Evolutionary conservation across 176 grass and related monocot genomes (phyloP).

Genomic region (sorghum (Sorghum bicolor)): DNA sequence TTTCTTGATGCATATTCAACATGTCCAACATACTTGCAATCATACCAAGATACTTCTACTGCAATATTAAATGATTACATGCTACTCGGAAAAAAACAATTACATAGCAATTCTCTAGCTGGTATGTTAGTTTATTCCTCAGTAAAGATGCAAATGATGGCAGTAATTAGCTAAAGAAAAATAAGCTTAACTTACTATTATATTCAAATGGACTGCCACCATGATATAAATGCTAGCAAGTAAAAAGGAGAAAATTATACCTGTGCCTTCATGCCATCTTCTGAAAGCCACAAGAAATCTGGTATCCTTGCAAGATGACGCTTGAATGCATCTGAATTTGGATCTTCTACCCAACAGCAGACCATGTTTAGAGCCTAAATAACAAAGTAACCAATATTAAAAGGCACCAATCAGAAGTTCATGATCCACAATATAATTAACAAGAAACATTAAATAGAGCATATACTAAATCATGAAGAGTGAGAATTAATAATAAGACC

Average conservation of each 20-base stretch:
- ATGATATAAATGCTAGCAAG: too few relatives aligned
- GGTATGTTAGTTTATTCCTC: too few relatives aligned
- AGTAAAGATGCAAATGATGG: too few relatives aligned
- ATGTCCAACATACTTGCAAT: neutral
- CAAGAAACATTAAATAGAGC: neutral
- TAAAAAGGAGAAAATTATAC: neutral
- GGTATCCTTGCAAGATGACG: constrained; percentile 62
- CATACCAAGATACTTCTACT: neutral
- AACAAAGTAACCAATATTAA: neutral
- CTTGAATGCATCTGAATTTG: constrained; percentile 72
- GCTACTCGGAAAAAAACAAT: neutral
- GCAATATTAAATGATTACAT: too few relatives aligned
- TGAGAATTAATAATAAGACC: too few relatives aligned
- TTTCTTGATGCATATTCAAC: neutral
- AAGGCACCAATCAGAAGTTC: neutral
- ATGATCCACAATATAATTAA: neutral
- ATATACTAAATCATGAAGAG: neutral
- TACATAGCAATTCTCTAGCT: neutral
- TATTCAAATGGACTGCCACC: too few relatives aligned
- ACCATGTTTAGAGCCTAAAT: constrained; percentile 68
- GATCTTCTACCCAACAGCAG: constrained; percentile 71
- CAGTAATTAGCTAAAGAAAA: too few relatives aligned
- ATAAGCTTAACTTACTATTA: too few relatives aligned
- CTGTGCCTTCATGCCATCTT: constrained; percentile 77
- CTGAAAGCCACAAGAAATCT: constrained; percentile 79